Conservation (phyloP, 2,329 filamentous ascomycete genomes). For the Raffaelea arxii region DNA sequence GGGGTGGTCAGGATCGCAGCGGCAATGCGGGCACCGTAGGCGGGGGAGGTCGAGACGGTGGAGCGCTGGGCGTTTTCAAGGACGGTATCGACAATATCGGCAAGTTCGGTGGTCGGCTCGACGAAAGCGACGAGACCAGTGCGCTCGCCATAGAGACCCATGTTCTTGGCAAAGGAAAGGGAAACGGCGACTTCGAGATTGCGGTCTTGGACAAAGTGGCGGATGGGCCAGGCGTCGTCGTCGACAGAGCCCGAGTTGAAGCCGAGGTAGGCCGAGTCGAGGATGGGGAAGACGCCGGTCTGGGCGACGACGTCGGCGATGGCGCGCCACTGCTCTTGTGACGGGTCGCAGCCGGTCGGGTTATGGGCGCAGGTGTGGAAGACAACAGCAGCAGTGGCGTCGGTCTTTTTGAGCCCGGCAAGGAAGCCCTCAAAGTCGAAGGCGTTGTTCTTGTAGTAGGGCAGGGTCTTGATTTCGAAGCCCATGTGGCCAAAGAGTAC, state of each 20-base stretch:
- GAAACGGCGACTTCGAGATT: constrained; percentile 80
- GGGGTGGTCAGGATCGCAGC: constrained; percentile 73
- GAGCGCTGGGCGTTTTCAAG: constrained; percentile 91
- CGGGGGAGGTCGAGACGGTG: constrained; percentile 92
- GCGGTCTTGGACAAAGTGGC: constrained; percentile 74
- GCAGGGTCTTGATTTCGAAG: constrained; percentile 31
- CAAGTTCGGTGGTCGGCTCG: constrained; percentile 59
- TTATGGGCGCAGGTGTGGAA: constrained; percentile 96
- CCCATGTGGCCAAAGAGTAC: constrained; percentile 60
- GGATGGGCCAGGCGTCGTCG: constrained; percentile 78
- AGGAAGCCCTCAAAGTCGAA: constrained; percentile 82
- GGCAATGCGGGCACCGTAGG: constrained; percentile 85
- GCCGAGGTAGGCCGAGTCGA: constrained; percentile 95
- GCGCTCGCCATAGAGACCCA: constrained; percentile 91
- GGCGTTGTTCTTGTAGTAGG: neutral
- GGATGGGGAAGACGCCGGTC: constrained; percentile 89
- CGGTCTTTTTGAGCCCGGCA: too few relatives aligned
- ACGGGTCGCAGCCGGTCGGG: constrained; percentile 92
- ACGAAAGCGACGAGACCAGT: constrained; percentile 94
- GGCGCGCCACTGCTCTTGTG: constrained; percentile 86
- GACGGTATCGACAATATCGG: constrained; percentile 63
- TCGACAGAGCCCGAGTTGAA: constrained; percentile 85
- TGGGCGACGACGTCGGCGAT: constrained; percentile 66
- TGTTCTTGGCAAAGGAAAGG: constrained; percentile 95
- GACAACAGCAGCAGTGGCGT: too few relatives aligned